Evolutionary conservation across 371 early-diverging fungal species (phyloP).

Genomic region (Rhizopus sp.): DNA sequence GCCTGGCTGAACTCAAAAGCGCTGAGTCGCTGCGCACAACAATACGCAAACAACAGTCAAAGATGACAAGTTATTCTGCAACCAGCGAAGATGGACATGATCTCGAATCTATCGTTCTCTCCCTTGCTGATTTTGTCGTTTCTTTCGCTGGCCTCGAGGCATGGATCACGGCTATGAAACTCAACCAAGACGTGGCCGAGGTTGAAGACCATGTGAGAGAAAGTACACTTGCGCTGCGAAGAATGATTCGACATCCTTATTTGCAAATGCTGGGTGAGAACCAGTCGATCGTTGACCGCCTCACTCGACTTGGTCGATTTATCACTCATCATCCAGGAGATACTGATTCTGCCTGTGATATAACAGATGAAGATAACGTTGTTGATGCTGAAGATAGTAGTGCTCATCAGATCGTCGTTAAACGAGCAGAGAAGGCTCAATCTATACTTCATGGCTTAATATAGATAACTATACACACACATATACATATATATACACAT

Average conservation of each 20-base stretch:
- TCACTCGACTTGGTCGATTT: constrained; percentile 30
- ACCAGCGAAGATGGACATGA: constrained; percentile 1
- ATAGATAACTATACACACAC: no score
- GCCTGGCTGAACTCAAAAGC: constrained; percentile 27
- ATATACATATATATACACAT: no score
- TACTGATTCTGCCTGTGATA: constrained; percentile 35
- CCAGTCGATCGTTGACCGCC: constrained; percentile 29
- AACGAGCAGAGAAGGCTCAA: constrained; percentile 37
- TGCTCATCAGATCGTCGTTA: constrained; percentile 12
- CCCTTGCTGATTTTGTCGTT: constrained; percentile 41
- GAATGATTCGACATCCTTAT: constrained; percentile 32
- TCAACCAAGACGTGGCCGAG: constrained; percentile 17
- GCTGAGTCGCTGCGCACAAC: constrained; percentile 19
- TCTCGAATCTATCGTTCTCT: constrained; percentile 33
- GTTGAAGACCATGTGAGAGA: constrained; percentile 11
- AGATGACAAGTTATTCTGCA: neutral
- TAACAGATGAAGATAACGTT: constrained; percentile 18
- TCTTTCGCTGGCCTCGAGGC: constrained; percentile 38
- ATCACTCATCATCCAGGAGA: constrained; percentile 34
- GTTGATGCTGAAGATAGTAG: constrained; percentile 8
- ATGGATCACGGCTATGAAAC: constrained; percentile 34
- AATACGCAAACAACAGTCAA: constrained; percentile 12
- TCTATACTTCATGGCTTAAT: constrained; percentile 35
- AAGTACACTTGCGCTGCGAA: constrained; percentile 25
- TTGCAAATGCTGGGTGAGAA: constrained; percentile 17